Evolutionary conservation across 768 basidiomycete species (phyloP).

Genomic region (Tulasnella sp.): DNA sequence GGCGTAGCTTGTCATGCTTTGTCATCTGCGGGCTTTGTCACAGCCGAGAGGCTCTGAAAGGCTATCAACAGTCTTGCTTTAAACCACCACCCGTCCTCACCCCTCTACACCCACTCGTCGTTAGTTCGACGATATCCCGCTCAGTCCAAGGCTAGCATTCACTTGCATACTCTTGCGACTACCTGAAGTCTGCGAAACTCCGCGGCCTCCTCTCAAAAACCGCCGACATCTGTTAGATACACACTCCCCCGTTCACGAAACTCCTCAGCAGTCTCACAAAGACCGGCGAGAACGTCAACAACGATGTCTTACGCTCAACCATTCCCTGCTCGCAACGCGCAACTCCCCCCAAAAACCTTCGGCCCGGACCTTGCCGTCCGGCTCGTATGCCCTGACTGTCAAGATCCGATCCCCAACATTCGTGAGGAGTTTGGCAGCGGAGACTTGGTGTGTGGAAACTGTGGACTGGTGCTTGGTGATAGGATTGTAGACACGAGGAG

Average conservation of each 20-base stretch:
- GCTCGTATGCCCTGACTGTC: conserved; percentile 92
- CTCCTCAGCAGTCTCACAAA: not conserved
- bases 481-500: conserved; percentile 95
- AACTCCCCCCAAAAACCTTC: conserved; percentile 48
- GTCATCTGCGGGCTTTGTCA: conserved; percentile 5
- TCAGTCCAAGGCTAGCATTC: conserved; percentile 8
- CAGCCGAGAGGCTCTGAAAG: not conserved
- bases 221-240: not conserved
- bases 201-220: conserved; percentile 1
- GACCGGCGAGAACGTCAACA: not conserved
- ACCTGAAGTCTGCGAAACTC: not conserved
- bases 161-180: conserved; percentile 13
- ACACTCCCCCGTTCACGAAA: not conserved
- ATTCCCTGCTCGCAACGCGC: conserved; percentile 48
- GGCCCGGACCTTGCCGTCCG: conserved; percentile 84
- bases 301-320: conserved; percentile 40
- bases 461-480: conserved; percentile 93
- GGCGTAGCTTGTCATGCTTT: conserved; percentile 6
- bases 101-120: not conserved
- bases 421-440: conserved; percentile 97
- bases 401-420: conserved; percentile 89
- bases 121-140: conserved; percentile 2
- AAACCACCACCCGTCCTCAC: conserved; percentile 17
- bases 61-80: not conserved
- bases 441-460: conserved; percentile 91